phyloP scores from a whole-genome alignment of 208 protist species.

The Acanthamoeba healyi region DNA sequence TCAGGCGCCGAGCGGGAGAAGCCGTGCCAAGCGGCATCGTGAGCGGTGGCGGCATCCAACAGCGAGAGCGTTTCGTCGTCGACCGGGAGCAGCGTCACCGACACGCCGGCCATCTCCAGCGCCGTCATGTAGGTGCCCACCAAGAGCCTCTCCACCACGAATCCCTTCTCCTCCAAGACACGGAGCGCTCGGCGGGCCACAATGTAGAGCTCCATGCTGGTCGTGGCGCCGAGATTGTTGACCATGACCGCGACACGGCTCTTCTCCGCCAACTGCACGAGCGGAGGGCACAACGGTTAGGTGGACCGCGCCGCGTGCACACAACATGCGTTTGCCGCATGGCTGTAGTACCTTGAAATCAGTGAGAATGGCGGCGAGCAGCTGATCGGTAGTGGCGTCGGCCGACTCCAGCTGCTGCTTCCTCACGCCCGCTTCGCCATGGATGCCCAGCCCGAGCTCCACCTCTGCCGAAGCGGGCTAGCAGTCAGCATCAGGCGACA shows the following conservation, averaged over 20 bases:
- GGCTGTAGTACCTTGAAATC: slow-evolving; percentile 73
- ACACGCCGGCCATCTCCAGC: slow-evolving; percentile 93
- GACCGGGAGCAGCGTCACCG: slow-evolving; percentile 88
- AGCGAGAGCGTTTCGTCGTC: slow-evolving; percentile 77
- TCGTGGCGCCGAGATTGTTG: slow-evolving; percentile 93
- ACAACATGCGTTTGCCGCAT: background rate
- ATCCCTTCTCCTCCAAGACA: slow-evolving; percentile 65
- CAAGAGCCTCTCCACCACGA: slow-evolving; percentile 87
- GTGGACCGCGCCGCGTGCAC: background rate
- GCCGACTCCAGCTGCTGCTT: slow-evolving; percentile 84
- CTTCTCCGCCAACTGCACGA: background rate
- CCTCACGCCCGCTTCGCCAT: slow-evolving; percentile 91
- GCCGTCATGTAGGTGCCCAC: slow-evolving; percentile 92
- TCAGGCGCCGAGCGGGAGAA: background rate
- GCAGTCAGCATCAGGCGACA: background rate
- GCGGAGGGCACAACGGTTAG: too few relatives aligned
- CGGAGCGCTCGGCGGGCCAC: slow-evolving; percentile 82
- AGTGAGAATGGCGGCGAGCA: slow-evolving; percentile 82
- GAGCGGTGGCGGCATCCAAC: slow-evolving; percentile 53
- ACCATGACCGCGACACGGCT: slow-evolving; percentile 87
- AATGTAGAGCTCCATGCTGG: slow-evolving; percentile 90
- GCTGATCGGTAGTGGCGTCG: slow-evolving; percentile 29
- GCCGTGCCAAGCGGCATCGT: slow-evolving; percentile 20
- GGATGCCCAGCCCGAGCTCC: slow-evolving; percentile 94
- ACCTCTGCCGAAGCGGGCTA: slow-evolving; percentile 80